Percentiles rank a stretch among this genome's conserved stretches.
Conservation (phyloP, 805 yeast species). For the Wickerhamiella cacticola region DNA sequence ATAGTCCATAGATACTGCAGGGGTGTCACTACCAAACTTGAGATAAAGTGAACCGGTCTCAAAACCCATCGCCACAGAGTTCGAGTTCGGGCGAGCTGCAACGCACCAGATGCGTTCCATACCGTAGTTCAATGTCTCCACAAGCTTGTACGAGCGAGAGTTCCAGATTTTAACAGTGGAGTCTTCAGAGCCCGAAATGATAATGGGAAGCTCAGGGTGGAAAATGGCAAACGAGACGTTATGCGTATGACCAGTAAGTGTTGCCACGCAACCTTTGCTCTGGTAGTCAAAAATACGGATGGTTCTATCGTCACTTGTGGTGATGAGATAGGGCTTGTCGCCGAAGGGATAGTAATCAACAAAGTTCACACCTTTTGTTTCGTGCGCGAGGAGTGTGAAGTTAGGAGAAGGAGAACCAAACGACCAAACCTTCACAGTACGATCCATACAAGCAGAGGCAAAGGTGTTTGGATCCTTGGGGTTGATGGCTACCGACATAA, state of each 20-base stretch:
- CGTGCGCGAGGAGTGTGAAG: constrained; percentile 84
- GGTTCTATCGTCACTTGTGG: constrained; percentile 82
- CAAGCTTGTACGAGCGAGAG: constrained; percentile 83
- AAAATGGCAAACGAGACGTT: constrained; percentile 94
- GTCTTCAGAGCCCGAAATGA: constrained; percentile 94
- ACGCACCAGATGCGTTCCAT: constrained; percentile 97
- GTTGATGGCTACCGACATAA: constrained; percentile 88
- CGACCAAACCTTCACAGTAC: constrained; percentile 95
- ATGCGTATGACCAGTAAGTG: constrained; percentile 83
- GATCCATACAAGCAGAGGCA: constrained; percentile 93
- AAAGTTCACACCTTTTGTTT: constrained; percentile 84
- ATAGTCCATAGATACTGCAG: constrained; percentile 84
- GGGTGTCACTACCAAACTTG: constrained; percentile 87
- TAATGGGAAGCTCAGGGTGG: constrained; percentile 94
- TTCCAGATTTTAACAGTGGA: constrained; percentile 92
- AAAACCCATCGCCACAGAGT: constrained; percentile 80
- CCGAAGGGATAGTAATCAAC: constrained; percentile 96
- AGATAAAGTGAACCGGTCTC: constrained; percentile 88
- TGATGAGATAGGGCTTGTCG: constrained; percentile 90
- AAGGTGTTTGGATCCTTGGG: constrained; percentile 96
- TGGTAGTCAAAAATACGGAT: constrained; percentile 94
- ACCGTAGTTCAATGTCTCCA: constrained; percentile 80
- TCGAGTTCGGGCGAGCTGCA: constrained; percentile 58
- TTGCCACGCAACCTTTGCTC: constrained; percentile 89
- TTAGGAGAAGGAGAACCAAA: constrained; percentile 78